Conservation (phyloP, 139 green algal species). For the Tetradesmus obliquus region DNA sequence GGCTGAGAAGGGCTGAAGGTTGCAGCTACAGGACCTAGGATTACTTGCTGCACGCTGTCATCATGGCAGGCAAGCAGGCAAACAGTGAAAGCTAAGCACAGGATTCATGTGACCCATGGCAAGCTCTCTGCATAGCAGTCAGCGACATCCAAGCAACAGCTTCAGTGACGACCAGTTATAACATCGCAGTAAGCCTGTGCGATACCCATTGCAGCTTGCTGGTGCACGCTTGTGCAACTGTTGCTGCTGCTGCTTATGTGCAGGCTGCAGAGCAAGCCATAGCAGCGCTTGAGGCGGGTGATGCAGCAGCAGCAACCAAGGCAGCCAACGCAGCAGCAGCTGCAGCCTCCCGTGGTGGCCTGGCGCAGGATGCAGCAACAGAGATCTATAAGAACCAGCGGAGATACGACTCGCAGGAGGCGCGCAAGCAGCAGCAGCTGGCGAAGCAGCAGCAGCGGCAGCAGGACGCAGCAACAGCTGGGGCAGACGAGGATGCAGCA, state of each 20-base stretch:
- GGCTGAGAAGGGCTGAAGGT: neutral
- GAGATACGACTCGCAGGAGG: neutral
- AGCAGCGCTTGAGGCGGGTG: constrained; percentile 13
- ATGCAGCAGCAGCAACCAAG: neutral
- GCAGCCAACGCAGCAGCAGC: neutral
- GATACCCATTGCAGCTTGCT: neutral
- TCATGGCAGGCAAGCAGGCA: too few relatives aligned
- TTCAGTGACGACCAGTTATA: neutral
- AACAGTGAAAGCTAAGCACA: too few relatives aligned
- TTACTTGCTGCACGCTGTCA: too few relatives aligned
- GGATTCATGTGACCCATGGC: too few relatives aligned
- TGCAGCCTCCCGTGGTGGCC: neutral
- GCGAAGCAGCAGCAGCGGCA: constrained; percentile 31
- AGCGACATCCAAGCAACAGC: neutral
- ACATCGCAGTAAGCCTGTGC: too few relatives aligned
- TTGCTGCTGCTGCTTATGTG: neutral
- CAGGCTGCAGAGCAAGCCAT: constrained; percentile 29
- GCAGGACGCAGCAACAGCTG: constrained; percentile 16
- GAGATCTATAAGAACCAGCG: constrained; percentile 2
- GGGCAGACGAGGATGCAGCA: neutral
- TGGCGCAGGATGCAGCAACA: constrained; percentile 22
- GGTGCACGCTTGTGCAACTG: neutral
- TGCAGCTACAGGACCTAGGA: neutral
- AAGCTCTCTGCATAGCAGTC: too few relatives aligned
- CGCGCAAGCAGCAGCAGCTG: constrained; percentile 23